A percentile compares a stretch with the other conserved stretches of the same genome.
Conservation (phyloP, 208 protist genomes). For the Leishmania lainsoni region DNA sequence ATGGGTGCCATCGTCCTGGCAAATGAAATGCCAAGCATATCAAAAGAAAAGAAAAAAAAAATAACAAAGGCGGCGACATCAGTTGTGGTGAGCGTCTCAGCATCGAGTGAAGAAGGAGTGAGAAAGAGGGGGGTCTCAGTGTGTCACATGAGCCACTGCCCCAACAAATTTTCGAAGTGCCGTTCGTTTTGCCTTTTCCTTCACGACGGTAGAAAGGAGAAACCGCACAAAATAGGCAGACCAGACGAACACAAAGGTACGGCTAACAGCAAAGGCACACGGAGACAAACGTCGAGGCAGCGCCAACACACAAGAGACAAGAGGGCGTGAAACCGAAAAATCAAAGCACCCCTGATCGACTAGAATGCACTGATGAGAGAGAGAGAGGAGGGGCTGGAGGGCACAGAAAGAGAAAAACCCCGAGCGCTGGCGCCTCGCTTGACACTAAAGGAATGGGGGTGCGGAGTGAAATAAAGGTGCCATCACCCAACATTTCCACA, state of each 20-base stretch:
- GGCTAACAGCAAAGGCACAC: neutral
- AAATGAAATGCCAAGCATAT: neutral
- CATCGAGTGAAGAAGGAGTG: neutral
- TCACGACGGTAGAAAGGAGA: neutral
- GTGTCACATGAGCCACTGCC: neutral
- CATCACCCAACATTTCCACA: neutral
- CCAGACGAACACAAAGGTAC: neutral
- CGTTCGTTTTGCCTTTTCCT: neutral
- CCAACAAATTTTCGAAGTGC: neutral
- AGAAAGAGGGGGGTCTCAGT: neutral
- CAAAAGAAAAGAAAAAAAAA: neutral
- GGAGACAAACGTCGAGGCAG: neutral
- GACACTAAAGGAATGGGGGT: neutral
- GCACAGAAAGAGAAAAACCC: constrained; percentile 15
- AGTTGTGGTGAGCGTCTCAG: constrained; percentile 3
- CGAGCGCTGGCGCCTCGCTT: neutral
- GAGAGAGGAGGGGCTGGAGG: neutral
- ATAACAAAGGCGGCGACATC: neutral
- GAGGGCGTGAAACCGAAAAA: neutral
- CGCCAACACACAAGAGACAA: neutral
- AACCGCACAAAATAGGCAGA: too few relatives aligned
- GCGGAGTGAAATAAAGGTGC: neutral
- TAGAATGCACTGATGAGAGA: neutral
- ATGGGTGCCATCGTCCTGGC: constrained; percentile 1
- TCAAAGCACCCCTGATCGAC: neutral